Percentiles rank a stretch among this genome's conserved stretches.
phyloP scores from a whole-genome alignment of 1,139 yeast genomes.

The Zhuliangozyma blackwelliae region DNA sequence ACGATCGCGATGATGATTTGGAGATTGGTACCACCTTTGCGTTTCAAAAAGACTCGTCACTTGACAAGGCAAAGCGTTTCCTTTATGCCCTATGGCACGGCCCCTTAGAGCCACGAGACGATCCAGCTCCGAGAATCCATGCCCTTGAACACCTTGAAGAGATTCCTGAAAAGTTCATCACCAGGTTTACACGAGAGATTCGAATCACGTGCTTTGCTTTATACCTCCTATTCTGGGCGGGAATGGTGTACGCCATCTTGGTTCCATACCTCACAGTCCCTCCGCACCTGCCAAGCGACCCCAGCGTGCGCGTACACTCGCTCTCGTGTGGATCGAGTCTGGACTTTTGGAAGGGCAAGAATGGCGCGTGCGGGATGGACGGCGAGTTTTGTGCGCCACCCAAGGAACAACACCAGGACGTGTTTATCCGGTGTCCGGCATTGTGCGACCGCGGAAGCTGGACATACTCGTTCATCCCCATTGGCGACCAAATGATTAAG shows the following conservation, averaged over 20 bases:
- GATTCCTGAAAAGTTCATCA: slow-evolving; percentile 38
- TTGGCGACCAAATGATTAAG: slow-evolving; percentile 64
- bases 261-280: slow-evolving; percentile 37
- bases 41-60: no score
- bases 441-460: slow-evolving; percentile 75
- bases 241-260: slow-evolving; percentile 24
- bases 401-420: slow-evolving; percentile 28
- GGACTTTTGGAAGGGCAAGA: slow-evolving; percentile 68
- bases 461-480: slow-evolving; percentile 73
- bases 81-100: slow-evolving; percentile 42
- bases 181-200: slow-evolving; percentile 20
- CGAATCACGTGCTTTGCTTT: slow-evolving; percentile 27
- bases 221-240: slow-evolving; percentile 37
- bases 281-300: slow-evolving; percentile 21
- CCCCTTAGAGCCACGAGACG: slow-evolving; percentile 46
- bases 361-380: slow-evolving; percentile 71
- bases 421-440: slow-evolving; percentile 80
- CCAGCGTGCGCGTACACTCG: slow-evolving; percentile 19
- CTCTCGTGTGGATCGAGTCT: slow-evolving; percentile 38
- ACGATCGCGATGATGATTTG: no score
- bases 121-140: slow-evolving; percentile 36
- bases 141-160: slow-evolving; percentile 32
- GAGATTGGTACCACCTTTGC: no score
- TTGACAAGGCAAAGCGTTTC: slow-evolving; percentile 4
- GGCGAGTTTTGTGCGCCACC: slow-evolving; percentile 54